These are phyloP conservation scores for Notholithocarpus densiflorus DNA, from an alignment of 306 rosid species.

Conservation along the genomic window DNA sequence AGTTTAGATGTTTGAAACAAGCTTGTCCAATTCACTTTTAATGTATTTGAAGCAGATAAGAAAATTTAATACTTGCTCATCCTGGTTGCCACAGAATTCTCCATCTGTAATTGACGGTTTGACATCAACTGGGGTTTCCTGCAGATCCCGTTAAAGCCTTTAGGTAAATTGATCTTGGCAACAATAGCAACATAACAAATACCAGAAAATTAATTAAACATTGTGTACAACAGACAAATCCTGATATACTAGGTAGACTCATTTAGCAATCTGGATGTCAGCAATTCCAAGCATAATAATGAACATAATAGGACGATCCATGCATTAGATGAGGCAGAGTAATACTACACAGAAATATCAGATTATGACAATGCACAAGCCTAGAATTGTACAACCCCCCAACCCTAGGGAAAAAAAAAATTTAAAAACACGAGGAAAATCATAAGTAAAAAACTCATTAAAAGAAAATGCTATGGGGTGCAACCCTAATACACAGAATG, in stretches of 20 bases:
- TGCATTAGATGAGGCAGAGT: background rate
- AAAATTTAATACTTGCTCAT: slow-evolving; percentile 50
- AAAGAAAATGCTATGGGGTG: too few relatives aligned
- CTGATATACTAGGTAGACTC: background rate
- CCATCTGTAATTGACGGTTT: slow-evolving; percentile 62
- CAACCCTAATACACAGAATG: too few relatives aligned
- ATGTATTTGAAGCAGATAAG: slow-evolving; percentile 10
- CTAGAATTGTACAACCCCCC: background rate
- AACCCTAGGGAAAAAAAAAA: background rate
- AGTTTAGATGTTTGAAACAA: slow-evolving; percentile 20
- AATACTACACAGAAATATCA: background rate
- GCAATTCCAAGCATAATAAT: background rate
- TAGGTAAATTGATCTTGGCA: background rate
- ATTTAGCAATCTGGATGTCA: background rate
- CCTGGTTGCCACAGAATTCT: slow-evolving; percentile 50
- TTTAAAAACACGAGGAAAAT: background rate
- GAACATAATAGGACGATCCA: background rate
- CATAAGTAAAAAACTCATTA: too few relatives aligned
- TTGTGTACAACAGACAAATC: background rate
- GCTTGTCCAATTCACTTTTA: slow-evolving; percentile 13
- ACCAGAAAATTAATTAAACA: background rate
- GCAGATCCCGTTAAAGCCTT: slow-evolving; percentile 35
- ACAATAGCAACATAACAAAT: background rate
- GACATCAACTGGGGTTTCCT: slow-evolving; percentile 71
- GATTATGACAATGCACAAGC: background rate